phyloP scores from a whole-genome alignment of 108 stramenopile species.

The Nitzschia sp. region DNA sequence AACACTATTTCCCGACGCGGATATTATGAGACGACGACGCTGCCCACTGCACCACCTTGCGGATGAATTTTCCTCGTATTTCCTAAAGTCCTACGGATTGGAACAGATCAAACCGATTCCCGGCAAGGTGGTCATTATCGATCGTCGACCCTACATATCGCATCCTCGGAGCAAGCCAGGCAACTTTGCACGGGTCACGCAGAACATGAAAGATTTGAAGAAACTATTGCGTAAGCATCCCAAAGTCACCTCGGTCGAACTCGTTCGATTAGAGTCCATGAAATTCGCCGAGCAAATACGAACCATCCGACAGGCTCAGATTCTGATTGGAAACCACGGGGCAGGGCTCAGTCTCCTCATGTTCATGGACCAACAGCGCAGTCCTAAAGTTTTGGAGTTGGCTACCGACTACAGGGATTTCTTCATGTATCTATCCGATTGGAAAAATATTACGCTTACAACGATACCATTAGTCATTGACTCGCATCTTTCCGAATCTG shows the following conservation, averaged over 20 bases:
- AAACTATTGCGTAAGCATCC: background rate
- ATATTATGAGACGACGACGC: background rate
- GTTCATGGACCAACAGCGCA: slow-evolving; percentile 24
- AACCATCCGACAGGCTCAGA: slow-evolving; percentile 23
- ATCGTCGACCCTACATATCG: slow-evolving; percentile 41
- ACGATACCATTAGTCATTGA: background rate
- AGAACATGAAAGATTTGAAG: background rate
- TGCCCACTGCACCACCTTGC: slow-evolving; percentile 6
- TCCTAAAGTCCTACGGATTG: slow-evolving; percentile 25
- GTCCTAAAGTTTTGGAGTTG: slow-evolving; percentile 19
- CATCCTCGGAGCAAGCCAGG: slow-evolving; percentile 34
- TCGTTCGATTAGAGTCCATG: slow-evolving; percentile 30
- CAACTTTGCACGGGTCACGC: slow-evolving; percentile 4
- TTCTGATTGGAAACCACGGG: slow-evolving; percentile 40
- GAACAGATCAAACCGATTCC: slow-evolving; percentile 5
- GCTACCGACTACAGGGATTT: slow-evolving; percentile 1
- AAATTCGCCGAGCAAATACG: slow-evolving; percentile 29
- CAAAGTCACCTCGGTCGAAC: slow-evolving; percentile 12
- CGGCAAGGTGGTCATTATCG: slow-evolving; percentile 38
- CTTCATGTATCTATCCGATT: slow-evolving; percentile 17
- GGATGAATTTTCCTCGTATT: slow-evolving; percentile 27
- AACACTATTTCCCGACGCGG: slow-evolving; percentile 8
- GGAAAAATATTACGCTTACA: slow-evolving; percentile 18
- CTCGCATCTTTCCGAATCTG: background rate
- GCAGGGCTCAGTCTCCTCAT: slow-evolving; percentile 26